Base-by-base conservation (phyloP, 257 asterid species). In the Cynanchum wilfordii region DNA sequence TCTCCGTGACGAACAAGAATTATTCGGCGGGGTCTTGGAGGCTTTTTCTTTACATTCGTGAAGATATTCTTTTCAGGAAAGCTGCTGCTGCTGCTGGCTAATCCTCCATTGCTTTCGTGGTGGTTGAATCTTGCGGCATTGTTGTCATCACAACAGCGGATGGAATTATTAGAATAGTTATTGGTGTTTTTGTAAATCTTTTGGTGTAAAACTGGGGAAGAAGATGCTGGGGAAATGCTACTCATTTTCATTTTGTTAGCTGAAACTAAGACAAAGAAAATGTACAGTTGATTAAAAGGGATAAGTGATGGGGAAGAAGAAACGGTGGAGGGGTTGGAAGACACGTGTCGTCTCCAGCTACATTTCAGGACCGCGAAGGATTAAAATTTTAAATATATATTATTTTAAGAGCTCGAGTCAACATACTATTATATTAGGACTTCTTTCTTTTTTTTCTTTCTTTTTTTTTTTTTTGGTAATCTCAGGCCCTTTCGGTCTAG, bases 1-100 rank as follows among this genome's bases (percentile, higher is more conserved):
- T 90, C 87, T 0, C 96, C 95, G 77, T 90, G 96, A 12, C 95
- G 81, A 2, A 90, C 95, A 1, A 90, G 89, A 24, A 90, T 84
- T 36, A 90, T 90, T 73, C 95, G 66, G 3, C 83, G 79, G 6
- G 96, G 95, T 68, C 95, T 77, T 4, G 92, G 95, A n/a, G 92
- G 95, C 75, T 40, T 40, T 42, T 42, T 42, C 47, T 77, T 81
- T 0, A 75, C 17, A 40, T 40, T 69, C 25, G 59, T 62, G 8
- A 62, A 16, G 0, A 45, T 62, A 44, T 57, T 70, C 77, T 82
- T 88, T 64, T 88, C 95, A 0, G 92, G 95, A 33, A 86, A 88
- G 57, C 77, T 69, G 11, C 78, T 69, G n/a, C 80, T 45, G 52
- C 77, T 69, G 47, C 76, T 67, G n/a, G 81, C 51, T 10, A 74